Conservation (phyloP, 73 alveolate genomes). For the Paraurostyla sp. region DNA sequence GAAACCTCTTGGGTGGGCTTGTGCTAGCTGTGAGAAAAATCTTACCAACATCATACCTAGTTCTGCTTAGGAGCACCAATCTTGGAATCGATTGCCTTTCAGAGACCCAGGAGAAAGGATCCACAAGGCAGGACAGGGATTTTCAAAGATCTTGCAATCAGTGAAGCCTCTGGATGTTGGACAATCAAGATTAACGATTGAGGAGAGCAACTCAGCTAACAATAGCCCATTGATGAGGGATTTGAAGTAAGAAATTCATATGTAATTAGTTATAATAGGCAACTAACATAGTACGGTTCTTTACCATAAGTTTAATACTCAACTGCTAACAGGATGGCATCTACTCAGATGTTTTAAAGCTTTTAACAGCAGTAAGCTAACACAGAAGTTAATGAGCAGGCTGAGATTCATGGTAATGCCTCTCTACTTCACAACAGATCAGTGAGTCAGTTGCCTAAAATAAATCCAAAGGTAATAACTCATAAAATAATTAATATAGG, state of each 20-base stretch:
- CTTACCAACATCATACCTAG: conserved; percentile 80
- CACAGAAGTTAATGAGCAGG: not conserved
- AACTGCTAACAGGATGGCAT: not conserved
- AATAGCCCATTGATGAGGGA: not conserved
- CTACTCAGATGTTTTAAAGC: not conserved
- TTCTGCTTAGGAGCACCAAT: conserved; percentile 76
- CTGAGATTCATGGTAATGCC: conserved; percentile 12
- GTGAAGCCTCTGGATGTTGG: conserved; percentile 30
- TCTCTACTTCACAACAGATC: conserved; percentile 35
- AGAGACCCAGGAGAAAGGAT: conserved; percentile 23
- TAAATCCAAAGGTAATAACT: not conserved
- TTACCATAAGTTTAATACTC: not conserved
- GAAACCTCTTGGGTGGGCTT: conserved; percentile 94
- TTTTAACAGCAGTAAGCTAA: not conserved
- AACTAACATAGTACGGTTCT: not conserved
- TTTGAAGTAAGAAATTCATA: not conserved
- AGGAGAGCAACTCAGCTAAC: not conserved
- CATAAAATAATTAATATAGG: too few relatives aligned
- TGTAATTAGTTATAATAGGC: not conserved
- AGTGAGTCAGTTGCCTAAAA: conserved; percentile 32
- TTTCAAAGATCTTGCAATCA: conserved; percentile 5
- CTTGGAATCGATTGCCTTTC: conserved; percentile 84
- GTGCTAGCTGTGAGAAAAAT: conserved; percentile 95
- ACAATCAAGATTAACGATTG: not conserved
- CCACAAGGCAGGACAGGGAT: conserved; percentile 45